Evolutionary conservation across 2,329 filamentous ascomycete genomes (phyloP).

Genomic region (Pseudophaeomoniella oleicola): DNA sequence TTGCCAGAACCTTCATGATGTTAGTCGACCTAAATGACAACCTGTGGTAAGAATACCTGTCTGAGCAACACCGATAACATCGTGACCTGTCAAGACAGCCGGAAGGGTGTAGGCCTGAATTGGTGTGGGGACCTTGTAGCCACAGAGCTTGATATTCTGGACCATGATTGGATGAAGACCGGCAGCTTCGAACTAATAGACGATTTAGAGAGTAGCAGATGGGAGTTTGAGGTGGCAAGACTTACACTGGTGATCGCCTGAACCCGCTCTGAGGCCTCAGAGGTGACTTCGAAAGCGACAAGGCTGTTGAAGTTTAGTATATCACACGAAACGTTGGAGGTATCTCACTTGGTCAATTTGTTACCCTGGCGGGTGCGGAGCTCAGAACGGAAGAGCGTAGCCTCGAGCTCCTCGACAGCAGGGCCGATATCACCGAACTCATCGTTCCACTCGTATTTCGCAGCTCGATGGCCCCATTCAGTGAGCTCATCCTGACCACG

Average conservation of each 20-base stretch:
- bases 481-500: slow-evolving; percentile 12
- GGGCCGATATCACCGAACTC: slow-evolving; percentile 80
- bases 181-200: slow-evolving; percentile 52
- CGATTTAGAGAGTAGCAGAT: slow-evolving; percentile 5
- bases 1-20: slow-evolving; percentile 67
- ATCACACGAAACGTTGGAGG: too few relatives aligned
- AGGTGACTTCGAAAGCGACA: slow-evolving; percentile 32
- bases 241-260: slow-evolving; percentile 36
- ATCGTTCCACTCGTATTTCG: slow-evolving; percentile 69
- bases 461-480: slow-evolving; percentile 42
- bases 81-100: slow-evolving; percentile 58
- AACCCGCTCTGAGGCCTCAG: slow-evolving; percentile 33
- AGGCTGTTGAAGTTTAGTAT: too few relatives aligned
- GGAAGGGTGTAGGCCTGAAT: slow-evolving; percentile 81
- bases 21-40: too few relatives aligned
- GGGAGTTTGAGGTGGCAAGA: slow-evolving; percentile 8
- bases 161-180: slow-evolving; percentile 75
- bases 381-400: slow-evolving; percentile 53
- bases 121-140: slow-evolving; percentile 62
- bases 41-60: slow-evolving; percentile 53
- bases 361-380: slow-evolving; percentile 40
- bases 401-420: slow-evolving; percentile 53
- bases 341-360: slow-evolving; percentile 47
- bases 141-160: slow-evolving; percentile 58
- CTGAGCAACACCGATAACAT: slow-evolving; percentile 81